These are phyloP conservation scores for Angomonas deanei DNA, from an alignment of 208 protist species.

Conservation along the genomic window DNA sequence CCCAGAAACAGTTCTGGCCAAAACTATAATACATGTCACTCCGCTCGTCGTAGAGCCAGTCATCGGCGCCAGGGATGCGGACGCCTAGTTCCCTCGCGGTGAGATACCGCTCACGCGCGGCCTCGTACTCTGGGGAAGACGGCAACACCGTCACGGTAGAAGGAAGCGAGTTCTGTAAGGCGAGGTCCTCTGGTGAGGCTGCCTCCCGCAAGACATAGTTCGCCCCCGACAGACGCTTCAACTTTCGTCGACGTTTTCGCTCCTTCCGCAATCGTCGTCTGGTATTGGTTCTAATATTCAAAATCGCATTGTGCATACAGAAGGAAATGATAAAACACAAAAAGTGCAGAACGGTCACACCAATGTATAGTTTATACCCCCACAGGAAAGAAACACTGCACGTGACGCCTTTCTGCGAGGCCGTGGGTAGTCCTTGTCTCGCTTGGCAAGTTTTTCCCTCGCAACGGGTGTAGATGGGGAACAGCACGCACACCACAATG, in stretches of 20 bases:
- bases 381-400: constrained; percentile 39
- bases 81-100: constrained; percentile 72
- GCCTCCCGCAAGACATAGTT: background rate
- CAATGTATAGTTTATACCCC: constrained; percentile 59
- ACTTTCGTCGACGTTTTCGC: constrained; percentile 8
- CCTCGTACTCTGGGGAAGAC: background rate
- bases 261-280: constrained; percentile 19
- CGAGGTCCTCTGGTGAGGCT: too few species aligned
- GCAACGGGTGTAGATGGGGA: constrained; percentile 46
- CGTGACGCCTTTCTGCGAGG: background rate
- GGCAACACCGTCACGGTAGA: background rate
- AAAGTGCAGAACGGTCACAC: constrained; percentile 35
- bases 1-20: constrained; percentile 69
- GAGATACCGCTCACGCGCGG: constrained; percentile 6
- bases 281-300: constrained; percentile 26
- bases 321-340: constrained; percentile 31
- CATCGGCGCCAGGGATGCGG: constrained; percentile 49
- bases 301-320: constrained; percentile 50
- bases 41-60: constrained; percentile 81
- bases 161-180: too few species aligned
- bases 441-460: constrained; percentile 31
- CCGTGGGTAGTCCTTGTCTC: constrained; percentile 7
- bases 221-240: constrained; percentile 6
- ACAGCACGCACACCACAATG: constrained; percentile 44
- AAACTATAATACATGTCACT: constrained; percentile 86